A percentile compares a stretch with the other conserved stretches of the same genome.
phyloP scores from a whole-genome alignment of 2,329 filamentous ascomycete species.

The Cytospora schulzeri region DNA sequence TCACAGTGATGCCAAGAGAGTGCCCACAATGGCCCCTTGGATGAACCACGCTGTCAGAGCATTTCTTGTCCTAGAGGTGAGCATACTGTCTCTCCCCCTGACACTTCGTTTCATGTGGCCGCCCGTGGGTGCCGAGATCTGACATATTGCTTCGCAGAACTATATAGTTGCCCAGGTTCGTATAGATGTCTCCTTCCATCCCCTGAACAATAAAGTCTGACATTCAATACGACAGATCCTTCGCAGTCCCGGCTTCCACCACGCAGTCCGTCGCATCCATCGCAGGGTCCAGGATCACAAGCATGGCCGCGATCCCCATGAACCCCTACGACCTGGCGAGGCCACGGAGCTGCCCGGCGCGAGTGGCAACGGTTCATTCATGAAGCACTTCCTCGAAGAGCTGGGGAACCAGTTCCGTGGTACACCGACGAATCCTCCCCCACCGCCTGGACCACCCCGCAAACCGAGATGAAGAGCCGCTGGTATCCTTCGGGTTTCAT shows the following conservation, averaged over 20 bases:
- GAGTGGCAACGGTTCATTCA: slow-evolving; percentile 41
- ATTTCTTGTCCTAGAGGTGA: slow-evolving; percentile 14
- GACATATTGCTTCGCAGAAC: slow-evolving; percentile 24
- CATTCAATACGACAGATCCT: slow-evolving; percentile 44
- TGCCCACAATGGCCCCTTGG: slow-evolving; percentile 18
- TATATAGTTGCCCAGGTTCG: slow-evolving; percentile 30
- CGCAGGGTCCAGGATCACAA: slow-evolving; percentile 50
- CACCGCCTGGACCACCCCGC: slow-evolving; percentile 19
- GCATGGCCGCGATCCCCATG: slow-evolving; percentile 52
- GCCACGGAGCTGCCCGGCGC: slow-evolving; percentile 42
- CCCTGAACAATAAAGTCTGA: not conserved
- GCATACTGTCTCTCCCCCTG: not conserved
- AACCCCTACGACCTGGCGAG: slow-evolving; percentile 54
- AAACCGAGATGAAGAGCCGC: slow-evolving; percentile 12
- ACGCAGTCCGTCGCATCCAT: slow-evolving; percentile 55
- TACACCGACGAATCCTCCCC: slow-evolving; percentile 44
- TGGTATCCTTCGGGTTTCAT: not conserved
- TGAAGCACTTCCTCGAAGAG: slow-evolving; percentile 53
- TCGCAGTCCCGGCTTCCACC: slow-evolving; percentile 53
- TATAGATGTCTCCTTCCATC: not conserved
- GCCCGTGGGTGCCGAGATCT: not conserved
- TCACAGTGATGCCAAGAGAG: not conserved
- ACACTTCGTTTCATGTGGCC: not conserved
- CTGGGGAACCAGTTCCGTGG: slow-evolving; percentile 53
- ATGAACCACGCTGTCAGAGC: slow-evolving; percentile 15